Evolutionary conservation across 2,329 filamentous ascomycete genomes (phyloP).

Genomic region (Falciphora oryzae): DNA sequence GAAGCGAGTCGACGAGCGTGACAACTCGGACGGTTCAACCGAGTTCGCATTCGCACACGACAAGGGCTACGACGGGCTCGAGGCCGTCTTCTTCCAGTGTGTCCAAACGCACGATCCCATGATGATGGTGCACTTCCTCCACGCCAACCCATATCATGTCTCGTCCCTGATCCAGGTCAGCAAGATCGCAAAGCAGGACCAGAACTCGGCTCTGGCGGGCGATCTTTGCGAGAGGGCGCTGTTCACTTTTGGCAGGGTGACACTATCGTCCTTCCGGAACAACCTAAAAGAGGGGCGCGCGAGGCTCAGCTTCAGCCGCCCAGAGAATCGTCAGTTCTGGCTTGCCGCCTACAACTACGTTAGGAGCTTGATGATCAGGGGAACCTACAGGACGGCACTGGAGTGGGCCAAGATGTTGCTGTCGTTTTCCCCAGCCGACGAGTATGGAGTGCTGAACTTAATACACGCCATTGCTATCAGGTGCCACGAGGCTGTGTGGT

Average conservation of each 20-base stretch:
- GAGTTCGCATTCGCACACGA: constrained; percentile 79
- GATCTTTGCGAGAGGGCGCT: constrained; percentile 87
- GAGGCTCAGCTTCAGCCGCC: constrained; percentile 70
- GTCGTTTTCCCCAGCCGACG: constrained; percentile 69
- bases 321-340: constrained; percentile 91
- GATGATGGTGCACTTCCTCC: constrained; percentile 69
- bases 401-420: constrained; percentile 90
- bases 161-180: constrained; percentile 91
- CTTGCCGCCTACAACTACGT: constrained; percentile 87
- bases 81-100: constrained; percentile 68
- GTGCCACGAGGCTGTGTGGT: constrained; percentile 68
- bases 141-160: constrained; percentile 75
- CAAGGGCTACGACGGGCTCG: constrained; percentile 64
- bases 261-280: constrained; percentile 74
- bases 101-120: constrained; percentile 84
- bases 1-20: constrained; percentile 43
- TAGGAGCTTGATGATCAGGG: constrained; percentile 75
- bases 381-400: constrained; percentile 88
- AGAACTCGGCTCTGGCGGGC: constrained; percentile 77
- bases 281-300: constrained; percentile 73
- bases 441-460: constrained; percentile 74
- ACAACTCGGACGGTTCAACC: constrained; percentile 41
- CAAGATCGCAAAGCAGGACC: constrained; percentile 84
- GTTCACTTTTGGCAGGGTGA: constrained; percentile 87
- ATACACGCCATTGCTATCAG: constrained; percentile 83